phyloP scores from a whole-genome alignment of 2,329 filamentous ascomycete genomes.

The Diaporthe citri region DNA sequence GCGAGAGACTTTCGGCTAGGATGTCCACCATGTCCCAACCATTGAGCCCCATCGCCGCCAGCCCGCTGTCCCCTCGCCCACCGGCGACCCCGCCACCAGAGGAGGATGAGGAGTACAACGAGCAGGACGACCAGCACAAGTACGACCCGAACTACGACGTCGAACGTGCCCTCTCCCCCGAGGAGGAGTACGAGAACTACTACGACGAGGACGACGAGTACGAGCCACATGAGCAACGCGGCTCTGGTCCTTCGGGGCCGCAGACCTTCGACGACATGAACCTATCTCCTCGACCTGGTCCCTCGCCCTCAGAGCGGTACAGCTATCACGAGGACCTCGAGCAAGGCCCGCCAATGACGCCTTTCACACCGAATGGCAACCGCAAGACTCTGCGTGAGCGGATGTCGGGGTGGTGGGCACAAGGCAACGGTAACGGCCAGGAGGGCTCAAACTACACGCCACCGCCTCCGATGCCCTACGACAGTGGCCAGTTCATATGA shows the following conservation, averaged over 20 bases:
- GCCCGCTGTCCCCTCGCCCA: slow-evolving; percentile 36
- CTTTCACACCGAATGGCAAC: background rate
- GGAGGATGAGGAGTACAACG: background rate
- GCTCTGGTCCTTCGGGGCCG: slow-evolving; percentile 5
- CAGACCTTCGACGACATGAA: slow-evolving; percentile 37
- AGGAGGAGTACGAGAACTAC: slow-evolving; percentile 25
- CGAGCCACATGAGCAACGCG: background rate
- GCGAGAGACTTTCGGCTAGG: background rate
- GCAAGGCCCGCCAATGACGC: slow-evolving; percentile 12
- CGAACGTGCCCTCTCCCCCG: slow-evolving; percentile 23
- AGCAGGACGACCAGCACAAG: background rate
- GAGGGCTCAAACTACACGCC: slow-evolving; percentile 22
- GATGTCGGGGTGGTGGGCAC: slow-evolving; percentile 37
- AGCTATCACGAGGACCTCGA: slow-evolving; percentile 29
- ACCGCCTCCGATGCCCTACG: slow-evolving; percentile 37
- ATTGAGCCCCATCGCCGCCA: slow-evolving; percentile 28
- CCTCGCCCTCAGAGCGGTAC: background rate
- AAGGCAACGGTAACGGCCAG: background rate
- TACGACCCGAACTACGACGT: slow-evolving; percentile 19
- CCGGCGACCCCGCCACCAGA: slow-evolving; percentile 33
- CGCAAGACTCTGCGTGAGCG: slow-evolving; percentile 24
- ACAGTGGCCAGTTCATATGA: slow-evolving; percentile 17
- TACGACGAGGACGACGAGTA: slow-evolving; percentile 28
- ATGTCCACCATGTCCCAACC: slow-evolving; percentile 15
- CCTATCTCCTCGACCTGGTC: slow-evolving; percentile 14